Percentiles rank a stretch among this genome's conserved stretches.
phyloP scores from a whole-genome alignment of 345 rosid species.

The Viola odorata region DNA sequence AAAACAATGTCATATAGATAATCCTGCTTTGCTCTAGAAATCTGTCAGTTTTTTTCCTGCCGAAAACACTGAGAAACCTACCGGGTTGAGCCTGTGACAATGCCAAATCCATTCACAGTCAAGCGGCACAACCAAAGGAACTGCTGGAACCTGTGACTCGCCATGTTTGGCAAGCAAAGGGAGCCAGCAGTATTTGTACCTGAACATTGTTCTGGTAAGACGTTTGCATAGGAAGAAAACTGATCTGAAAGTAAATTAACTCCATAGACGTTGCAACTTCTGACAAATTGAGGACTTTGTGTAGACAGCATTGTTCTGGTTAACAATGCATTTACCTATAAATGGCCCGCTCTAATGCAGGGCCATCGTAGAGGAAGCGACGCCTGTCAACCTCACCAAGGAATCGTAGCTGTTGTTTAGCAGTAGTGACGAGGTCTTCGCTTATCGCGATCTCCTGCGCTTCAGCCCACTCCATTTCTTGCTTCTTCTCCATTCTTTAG shows the following conservation, averaged over 20 bases:
- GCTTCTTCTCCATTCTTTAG: neutral
- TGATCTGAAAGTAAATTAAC: neutral
- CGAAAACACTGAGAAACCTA: neutral
- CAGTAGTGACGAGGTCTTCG: conserved; percentile 4
- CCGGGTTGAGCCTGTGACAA: conserved; percentile 10
- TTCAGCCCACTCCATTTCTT: conserved; percentile 4
- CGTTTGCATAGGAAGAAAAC: neutral
- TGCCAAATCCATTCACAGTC: conserved; percentile 14
- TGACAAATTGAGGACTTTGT: neutral
- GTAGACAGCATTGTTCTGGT: neutral
- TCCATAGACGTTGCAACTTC: neutral
- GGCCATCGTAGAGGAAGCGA: conserved; percentile 4
- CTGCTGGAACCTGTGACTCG: neutral
- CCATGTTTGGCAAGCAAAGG: conserved; percentile 10
- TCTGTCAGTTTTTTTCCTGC: neutral
- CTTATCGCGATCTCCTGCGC: conserved; percentile 1
- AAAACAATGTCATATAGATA: neutral
- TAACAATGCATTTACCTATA: neutral
- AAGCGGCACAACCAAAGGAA: conserved; percentile 8
- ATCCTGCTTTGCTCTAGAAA: neutral
- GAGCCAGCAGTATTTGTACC: conserved; percentile 8
- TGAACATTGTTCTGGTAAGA: neutral
- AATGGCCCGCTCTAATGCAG: conserved; percentile 2
- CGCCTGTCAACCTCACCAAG: conserved; percentile 2
- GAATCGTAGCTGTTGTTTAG: conserved; percentile 7